Conservation (phyloP, 805 yeast species). For the Candida nonsorbophila region DNA sequence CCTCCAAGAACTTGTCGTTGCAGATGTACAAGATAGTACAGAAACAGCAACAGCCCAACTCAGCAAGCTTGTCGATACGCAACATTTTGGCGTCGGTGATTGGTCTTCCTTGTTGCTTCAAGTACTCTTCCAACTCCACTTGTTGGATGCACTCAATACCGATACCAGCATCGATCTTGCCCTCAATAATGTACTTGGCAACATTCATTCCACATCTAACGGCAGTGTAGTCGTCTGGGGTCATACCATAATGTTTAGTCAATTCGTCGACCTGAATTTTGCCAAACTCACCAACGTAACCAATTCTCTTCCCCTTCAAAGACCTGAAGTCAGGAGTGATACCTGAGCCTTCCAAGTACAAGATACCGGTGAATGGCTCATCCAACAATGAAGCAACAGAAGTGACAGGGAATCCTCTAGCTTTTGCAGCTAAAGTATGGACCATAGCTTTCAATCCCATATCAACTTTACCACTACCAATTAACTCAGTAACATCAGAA, state of each 20-base stretch:
- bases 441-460: constrained; percentile 60
- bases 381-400: constrained; percentile 50
- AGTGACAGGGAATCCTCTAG: constrained; percentile 51
- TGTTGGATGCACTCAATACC: constrained; percentile 58
- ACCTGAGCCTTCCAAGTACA: constrained; percentile 47
- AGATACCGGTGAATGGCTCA: constrained; percentile 54
- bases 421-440: constrained; percentile 54
- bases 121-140: constrained; percentile 51
- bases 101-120: constrained; percentile 37
- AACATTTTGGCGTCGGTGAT: constrained; percentile 47
- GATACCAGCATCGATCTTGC: constrained; percentile 52
- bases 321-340: constrained; percentile 47
- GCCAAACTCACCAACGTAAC: constrained; percentile 57
- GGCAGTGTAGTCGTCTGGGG: constrained; percentile 51
- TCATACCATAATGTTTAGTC: constrained; percentile 52
- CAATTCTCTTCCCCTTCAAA: constrained; percentile 48
- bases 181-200: constrained; percentile 50
- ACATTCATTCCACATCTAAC: constrained; percentile 59
- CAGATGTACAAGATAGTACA: constrained; percentile 51
- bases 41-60: constrained; percentile 56
- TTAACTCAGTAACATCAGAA: constrained; percentile 52
- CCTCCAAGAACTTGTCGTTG: constrained; percentile 44
- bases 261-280: constrained; percentile 54
- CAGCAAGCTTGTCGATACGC: constrained; percentile 51
- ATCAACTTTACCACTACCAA: constrained; percentile 53